Base-by-base conservation (phyloP, 305 asterid genomes). In the Salvia sclarea region DNA sequence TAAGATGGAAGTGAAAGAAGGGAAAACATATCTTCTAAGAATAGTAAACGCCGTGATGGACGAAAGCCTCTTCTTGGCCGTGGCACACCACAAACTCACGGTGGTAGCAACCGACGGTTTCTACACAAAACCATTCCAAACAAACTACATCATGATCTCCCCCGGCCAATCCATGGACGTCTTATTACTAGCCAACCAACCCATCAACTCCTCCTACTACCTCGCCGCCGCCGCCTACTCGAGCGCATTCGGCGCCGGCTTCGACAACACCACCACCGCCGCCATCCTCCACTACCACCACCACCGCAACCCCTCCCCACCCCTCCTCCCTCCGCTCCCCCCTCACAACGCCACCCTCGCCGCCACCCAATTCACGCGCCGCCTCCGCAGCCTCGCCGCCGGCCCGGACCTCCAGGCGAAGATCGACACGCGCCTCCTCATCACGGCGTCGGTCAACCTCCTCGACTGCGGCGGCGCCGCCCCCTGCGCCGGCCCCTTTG, bases 111-210 rank as follows among this genome's bases (percentile, higher is more conserved):
- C 70, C 0, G 89, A 84, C 40, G 89, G 81, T 20, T 75, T 76
- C 76, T 81, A 84, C 77, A 79, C 85, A 1, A 81, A 81, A 31
- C 89, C 83, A 24, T 71, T 79, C 6, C 20, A 47, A 68, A 70
- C 77, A 1, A 22, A 65, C 17, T 66, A 73, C 83, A 72, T 84
- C 16, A 75, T 82, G 79, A 78, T 84, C 66, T 53, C 82, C 7
- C 89, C 86, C 0, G 89, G 89, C 63, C 87, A 84, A 45, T 54
- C 89, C 1, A 60, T 82, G 66, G 89, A 82, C 22, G 12, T 77
- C 6, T 28, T 84, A 13, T 8, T 79, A 5, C 5, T 13, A 14
- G 79, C 89, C 2, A 30, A 76, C 58, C 80, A 74, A 12, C 41
- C 73, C 37, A 60, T 72, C 8, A 7, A 12, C 16, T 21, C 11